Evolutionary conservation across 345 rosid genomes (phyloP).

Genomic region (Pistacia vera): DNA sequence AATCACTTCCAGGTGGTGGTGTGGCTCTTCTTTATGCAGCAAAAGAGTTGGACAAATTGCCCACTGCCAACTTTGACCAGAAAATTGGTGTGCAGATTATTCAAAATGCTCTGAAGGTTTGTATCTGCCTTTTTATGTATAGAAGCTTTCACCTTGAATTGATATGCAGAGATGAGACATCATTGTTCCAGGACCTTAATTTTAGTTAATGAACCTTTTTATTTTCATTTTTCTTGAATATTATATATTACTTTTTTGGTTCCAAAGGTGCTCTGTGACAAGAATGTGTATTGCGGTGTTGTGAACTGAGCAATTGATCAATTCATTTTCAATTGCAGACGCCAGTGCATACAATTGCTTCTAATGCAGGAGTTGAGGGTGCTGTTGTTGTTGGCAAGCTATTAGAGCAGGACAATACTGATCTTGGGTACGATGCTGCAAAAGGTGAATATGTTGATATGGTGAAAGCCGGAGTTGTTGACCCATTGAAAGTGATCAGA

Average conservation of each 20-base stretch:
- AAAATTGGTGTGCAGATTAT: constrained; percentile 93
- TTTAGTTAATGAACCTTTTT: neutral
- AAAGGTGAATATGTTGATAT: constrained; percentile 96
- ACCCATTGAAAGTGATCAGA: constrained; percentile 94
- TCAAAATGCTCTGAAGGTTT: constrained; percentile 94
- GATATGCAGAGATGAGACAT: neutral
- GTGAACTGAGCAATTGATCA: neutral
- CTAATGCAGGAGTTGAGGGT: constrained; percentile 95
- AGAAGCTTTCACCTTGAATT: neutral
- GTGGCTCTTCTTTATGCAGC: constrained; percentile 92
- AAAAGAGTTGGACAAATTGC: constrained; percentile 81
- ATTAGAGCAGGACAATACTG: constrained; percentile 79
- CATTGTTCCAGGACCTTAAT: neutral
- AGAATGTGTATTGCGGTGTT: no score
- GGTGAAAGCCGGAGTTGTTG: constrained; percentile 91
- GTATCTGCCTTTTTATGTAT: neutral
- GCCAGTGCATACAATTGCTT: constrained; percentile 81
- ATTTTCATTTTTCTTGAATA: neutral
- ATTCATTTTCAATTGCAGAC: constrained; percentile 45
- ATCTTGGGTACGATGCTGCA: constrained; percentile 96
- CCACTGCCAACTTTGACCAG: constrained; percentile 90
- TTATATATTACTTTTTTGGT: neutral
- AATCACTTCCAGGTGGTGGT: constrained; percentile 75
- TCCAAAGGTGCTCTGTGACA: neutral
- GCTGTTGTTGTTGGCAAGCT: constrained; percentile 96